Evolutionary conservation across 2,329 filamentous ascomycete genomes (phyloP).

Genomic region (Alternaria arborescens): DNA sequence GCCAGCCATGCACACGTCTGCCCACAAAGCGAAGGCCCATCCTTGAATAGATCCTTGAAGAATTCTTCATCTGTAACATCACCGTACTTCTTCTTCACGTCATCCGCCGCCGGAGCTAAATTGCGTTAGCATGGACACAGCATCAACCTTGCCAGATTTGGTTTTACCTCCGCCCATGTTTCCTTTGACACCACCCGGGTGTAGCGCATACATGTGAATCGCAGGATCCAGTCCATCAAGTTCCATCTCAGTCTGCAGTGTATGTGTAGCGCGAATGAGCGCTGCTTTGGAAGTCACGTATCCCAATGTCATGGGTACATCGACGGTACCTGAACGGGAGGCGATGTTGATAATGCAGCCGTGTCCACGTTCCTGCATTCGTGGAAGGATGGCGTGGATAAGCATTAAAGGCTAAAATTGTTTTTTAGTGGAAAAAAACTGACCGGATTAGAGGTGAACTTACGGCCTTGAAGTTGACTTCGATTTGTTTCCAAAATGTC

Average conservation of each 20-base stretch:
- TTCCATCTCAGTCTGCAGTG: constrained; percentile 41
- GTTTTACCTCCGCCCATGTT: constrained; percentile 38
- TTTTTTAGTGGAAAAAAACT: not conserved
- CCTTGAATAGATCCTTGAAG: constrained; percentile 40
- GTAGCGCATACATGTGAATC: constrained; percentile 42
- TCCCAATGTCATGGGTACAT: constrained; percentile 44
- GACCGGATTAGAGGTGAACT: not conserved
- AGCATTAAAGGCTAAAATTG: constrained; percentile 32
- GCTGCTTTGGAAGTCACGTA: constrained; percentile 42
- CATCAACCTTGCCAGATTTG: not conserved
- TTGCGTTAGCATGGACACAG: constrained; percentile 10
- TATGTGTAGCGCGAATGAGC: constrained; percentile 41
- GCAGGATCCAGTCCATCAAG: constrained; percentile 38
- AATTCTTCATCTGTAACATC: constrained; percentile 36
- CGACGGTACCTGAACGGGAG: constrained; percentile 39
- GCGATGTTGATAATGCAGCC: constrained; percentile 47
- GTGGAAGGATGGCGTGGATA: constrained; percentile 36
- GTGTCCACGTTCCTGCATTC: constrained; percentile 32
- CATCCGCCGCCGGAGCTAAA: constrained; percentile 29
- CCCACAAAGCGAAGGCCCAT: constrained; percentile 37
- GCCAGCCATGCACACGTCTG: constrained; percentile 44
- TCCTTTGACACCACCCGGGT: constrained; percentile 40
- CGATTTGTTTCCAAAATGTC: constrained; percentile 41
- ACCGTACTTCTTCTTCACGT: constrained; percentile 41
- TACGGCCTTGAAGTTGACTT: constrained; percentile 44